Evolutionary conservation across 805 yeast species (phyloP), one percentile per base, ranked within the genome.

Genomic region (Wickerhamomyces xylosicus): DNA sequence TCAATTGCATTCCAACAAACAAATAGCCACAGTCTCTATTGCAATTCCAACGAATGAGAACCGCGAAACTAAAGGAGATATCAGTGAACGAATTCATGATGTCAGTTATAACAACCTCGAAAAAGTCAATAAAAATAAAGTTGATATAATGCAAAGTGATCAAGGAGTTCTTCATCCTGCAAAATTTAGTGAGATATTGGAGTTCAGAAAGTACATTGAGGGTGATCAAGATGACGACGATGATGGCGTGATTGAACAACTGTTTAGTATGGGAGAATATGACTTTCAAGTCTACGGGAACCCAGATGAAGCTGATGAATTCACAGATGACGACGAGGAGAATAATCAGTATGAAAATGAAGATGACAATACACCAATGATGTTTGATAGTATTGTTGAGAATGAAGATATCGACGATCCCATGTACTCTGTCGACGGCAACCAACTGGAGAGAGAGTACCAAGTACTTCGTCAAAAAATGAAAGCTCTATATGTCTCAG

Each of bases 341-440:
- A 36, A 21, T 13, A 47, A 43, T 3, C 53, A 50, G 9, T 62
- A 56, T 4, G 60, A 53, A 13, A 61, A 55, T 3, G 67, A 59
- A 5, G 62, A 58, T 1, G 62, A 53, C 14, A 64, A 64, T 15
- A 63, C 58, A 0, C 63, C 65, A 17, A 59, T 71, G 38, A 45
- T 72, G 36, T 46, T 57, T 3, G 74, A 68, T 31, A 57, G 58
- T 17, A 63, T 72, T 33, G 59, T 71, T 2, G 80, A 54, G 32
- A 54, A 53, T 22, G 66, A 59, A 6, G 53, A 56, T 3, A 56
- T 52, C 20, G 59, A 55, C 16, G 52, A 48, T 10, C 57, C 56
- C 1, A 50, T 49, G 19, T 49, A 48, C 33, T 47, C 42, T 33
- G 44, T 59, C 5, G 61, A 54, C 37, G 49, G 50, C 7, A 49